Base-by-base conservation (phyloP, 345 rosid species). In the Eucalyptus marginata region DNA sequence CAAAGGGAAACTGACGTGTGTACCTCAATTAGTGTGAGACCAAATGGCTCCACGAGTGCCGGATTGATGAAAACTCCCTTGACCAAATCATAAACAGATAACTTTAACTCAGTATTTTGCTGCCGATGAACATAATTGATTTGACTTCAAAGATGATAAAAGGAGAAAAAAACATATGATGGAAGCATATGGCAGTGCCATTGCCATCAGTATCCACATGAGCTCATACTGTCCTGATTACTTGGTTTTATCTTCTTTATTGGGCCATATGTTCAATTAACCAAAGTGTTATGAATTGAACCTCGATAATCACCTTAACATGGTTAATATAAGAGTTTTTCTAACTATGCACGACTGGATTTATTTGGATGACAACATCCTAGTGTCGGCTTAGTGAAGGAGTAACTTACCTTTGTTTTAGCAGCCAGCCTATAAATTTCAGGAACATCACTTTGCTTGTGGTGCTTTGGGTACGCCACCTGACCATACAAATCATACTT, bases 51-150 rank as follows among this genome's bases (percentile, higher is more conserved):
- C 89, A 95, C 94, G 31, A 95, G 92, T 89, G 97, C 96, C 52
- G 96, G 96, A 92, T 94, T 93, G 90, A 95, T 93, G 93, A 95
- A 95, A 89, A 93, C 97, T 58, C 97, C 97, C 95, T 95, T 90
- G 91, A 93, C 90, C 89, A 89, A 90, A 90, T 89, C 92, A 49
- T 76, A 91, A 13, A 84, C 89, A 90, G 17, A 88, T 76, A 91
- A 87, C 29, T 87, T 88, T 59, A 88, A 31, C 25, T 47, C 56
- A 62, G 81, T 16, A 43, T n/a, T 49, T 24, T n/a, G 59, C 47
- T 16, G 51, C 43, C 29, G 36, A 25, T 33, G 27, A 49, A n/a
- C 33, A 80, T 27, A 79, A 31, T 86, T 49, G 10, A 13, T 51
- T 86, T n/a, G 47, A 86, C 36, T 49, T 52, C 46, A 43, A 18